phyloP scores from a whole-genome alignment of 192 early-diverging fungal genomes.

The Coemansia brasiliensis region DNA sequence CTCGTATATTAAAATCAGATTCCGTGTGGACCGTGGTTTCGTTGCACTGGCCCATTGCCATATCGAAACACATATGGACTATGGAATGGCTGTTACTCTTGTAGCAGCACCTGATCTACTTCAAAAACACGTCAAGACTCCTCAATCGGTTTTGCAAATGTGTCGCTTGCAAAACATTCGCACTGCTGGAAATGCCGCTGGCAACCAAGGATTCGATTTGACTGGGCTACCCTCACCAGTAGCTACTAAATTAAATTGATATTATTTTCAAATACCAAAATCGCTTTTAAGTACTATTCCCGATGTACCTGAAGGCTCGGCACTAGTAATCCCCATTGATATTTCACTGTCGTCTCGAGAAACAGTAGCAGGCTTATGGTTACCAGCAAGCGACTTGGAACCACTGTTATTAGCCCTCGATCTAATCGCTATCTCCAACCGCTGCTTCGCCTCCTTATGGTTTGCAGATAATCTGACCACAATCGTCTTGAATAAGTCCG shows the following conservation, averaged over 20 bases:
- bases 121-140: background rate
- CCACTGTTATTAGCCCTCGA: constrained; percentile 5
- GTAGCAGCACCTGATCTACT: background rate
- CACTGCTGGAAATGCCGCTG: constrained; percentile 5
- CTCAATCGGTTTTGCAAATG: background rate
- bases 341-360: no score
- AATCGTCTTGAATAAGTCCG: constrained; percentile 17
- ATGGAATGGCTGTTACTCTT: background rate
- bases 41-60: background rate
- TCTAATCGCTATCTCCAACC: constrained; percentile 29
- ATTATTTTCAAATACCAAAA: constrained; percentile 24
- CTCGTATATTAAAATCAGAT: constrained; percentile 3
- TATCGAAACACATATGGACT: background rate
- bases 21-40: background rate
- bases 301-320: background rate
- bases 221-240: background rate
- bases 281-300: constrained; percentile 26
- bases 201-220: background rate
- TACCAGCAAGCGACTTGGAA: no score
- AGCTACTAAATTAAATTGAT: no score
- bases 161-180: background rate
- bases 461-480: constrained; percentile 21
- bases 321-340: no score
- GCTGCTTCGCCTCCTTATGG: constrained; percentile 24
- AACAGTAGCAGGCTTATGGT: no score